Evolutionary conservation across 306 rosid species (phyloP).

Genomic region (Vicia faba): DNA sequence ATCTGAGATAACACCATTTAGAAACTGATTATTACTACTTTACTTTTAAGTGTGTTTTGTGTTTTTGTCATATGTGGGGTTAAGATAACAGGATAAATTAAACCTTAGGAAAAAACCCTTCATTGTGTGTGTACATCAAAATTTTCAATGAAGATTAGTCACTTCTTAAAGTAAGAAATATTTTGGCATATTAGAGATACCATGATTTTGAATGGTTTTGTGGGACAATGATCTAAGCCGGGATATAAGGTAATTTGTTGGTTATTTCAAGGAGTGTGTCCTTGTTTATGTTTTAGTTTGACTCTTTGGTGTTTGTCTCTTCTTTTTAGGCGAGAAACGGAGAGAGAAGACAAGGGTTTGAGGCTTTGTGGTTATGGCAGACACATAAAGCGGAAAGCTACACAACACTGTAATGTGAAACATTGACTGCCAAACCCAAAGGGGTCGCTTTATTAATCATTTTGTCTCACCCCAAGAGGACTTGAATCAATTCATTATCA

Average conservation of each 20-base stretch:
- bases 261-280: conserved; percentile 39
- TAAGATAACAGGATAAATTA: no score
- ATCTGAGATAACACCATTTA: conserved; percentile 46
- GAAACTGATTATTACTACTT: conserved; percentile 38
- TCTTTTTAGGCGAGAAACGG: conserved; percentile 51
- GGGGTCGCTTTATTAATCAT: conserved; percentile 38
- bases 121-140: no score
- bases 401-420: conserved; percentile 33
- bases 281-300: conserved; percentile 35
- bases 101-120: conserved; percentile 1
- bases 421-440: conserved; percentile 40
- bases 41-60: conserved; percentile 13
- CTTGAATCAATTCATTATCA: background rate
- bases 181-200: no score
- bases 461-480: conserved; percentile 19
- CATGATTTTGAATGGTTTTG: conserved; percentile 31
- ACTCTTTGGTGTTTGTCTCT: conserved; percentile 36
- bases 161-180: no score
- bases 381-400: conserved; percentile 55
- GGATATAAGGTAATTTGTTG: conserved; percentile 45
- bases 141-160: no score
- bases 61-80: conserved; percentile 39
- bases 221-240: conserved; percentile 57
- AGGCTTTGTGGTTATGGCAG: conserved; percentile 61
- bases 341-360: conserved; percentile 25